Conservation (phyloP, 1,139 yeast species). For the Magnusiomyces paraingens region DNA sequence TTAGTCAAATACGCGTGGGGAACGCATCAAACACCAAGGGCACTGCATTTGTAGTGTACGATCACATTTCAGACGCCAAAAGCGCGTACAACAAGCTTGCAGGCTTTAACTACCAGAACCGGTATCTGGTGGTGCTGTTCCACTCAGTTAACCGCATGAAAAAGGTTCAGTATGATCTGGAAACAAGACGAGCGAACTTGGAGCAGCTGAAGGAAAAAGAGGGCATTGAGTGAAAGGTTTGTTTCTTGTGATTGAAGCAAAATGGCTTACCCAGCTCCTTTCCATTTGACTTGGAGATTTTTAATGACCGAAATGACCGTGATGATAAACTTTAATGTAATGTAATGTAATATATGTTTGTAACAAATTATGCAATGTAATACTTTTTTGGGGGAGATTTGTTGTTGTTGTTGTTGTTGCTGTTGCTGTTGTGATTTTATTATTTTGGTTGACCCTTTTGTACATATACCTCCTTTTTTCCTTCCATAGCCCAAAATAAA, state of each 20-base stretch:
- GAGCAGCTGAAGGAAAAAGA: slow-evolving; percentile 27
- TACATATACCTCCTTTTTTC: no score
- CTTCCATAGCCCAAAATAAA: not conserved
- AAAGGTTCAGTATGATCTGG: slow-evolving; percentile 23
- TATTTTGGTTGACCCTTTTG: no score
- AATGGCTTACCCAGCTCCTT: no score
- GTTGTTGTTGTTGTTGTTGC: no score
- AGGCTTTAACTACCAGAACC: slow-evolving; percentile 54
- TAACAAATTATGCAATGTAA: no score
- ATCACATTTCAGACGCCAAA: slow-evolving; percentile 43
- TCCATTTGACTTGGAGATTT: no score
- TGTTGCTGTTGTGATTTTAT: no score
- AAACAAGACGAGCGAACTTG: slow-evolving; percentile 23
- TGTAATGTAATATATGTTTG: no score
- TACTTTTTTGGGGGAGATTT: no score
- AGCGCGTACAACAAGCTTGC: slow-evolving; percentile 49
- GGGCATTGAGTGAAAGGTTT: slow-evolving; percentile 20
- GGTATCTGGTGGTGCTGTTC: slow-evolving; percentile 50
- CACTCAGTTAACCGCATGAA: slow-evolving; percentile 40
- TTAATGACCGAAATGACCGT: no score
- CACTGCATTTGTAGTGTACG: slow-evolving; percentile 53
- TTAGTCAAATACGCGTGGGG: slow-evolving; percentile 47
- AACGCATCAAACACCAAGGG: slow-evolving; percentile 43
- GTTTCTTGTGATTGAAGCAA: no score
- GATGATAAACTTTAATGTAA: no score